These are phyloP conservation scores for Fusarium hostae DNA, from an alignment of 2,329 filamentous ascomycete genomes.

Conservation along the genomic window DNA sequence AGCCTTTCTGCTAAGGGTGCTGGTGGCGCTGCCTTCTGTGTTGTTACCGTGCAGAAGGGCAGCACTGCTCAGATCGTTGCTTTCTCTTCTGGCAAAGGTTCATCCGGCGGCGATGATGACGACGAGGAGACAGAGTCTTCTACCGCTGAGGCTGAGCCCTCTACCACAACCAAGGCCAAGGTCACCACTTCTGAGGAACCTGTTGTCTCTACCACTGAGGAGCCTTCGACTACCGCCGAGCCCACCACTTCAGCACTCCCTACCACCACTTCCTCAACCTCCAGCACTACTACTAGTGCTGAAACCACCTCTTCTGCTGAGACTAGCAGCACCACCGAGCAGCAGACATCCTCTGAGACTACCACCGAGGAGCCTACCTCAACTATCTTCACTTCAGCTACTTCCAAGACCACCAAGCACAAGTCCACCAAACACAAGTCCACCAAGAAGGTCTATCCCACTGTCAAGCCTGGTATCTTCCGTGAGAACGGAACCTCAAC, in stretches of 20 bases:
- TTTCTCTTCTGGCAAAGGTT: slow-evolving; percentile 56
- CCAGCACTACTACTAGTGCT: slow-evolving; percentile 25
- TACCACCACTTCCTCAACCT: slow-evolving; percentile 20
- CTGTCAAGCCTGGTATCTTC: slow-evolving; percentile 60
- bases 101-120: slow-evolving; percentile 34
- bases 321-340: slow-evolving; percentile 15
- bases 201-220: slow-evolving; percentile 37
- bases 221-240: slow-evolving; percentile 24
- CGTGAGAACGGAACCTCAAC: slow-evolving; percentile 60
- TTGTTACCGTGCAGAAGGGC: slow-evolving; percentile 78
- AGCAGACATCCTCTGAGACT: slow-evolving; percentile 17
- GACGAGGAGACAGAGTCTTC: slow-evolving; percentile 24
- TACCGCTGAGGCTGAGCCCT: slow-evolving; percentile 38
- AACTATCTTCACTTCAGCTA: slow-evolving; percentile 44
- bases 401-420: slow-evolving; percentile 27
- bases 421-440: slow-evolving; percentile 34
- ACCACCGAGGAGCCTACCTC: slow-evolving; percentile 32
- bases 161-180: slow-evolving; percentile 24
- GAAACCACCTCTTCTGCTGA: slow-evolving; percentile 30
- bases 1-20: slow-evolving; percentile 67
- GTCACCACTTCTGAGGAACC: slow-evolving; percentile 30
- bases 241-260: slow-evolving; percentile 31
- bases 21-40: slow-evolving; percentile 77
- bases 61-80: slow-evolving; percentile 74
- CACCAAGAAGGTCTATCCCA: slow-evolving; percentile 31